A percentile compares a stretch with the other conserved stretches of the same genome.
These are phyloP conservation scores for Elsinoe batatas DNA, from an alignment of 2,329 filamentous ascomycete species.

Conservation along the genomic window DNA sequence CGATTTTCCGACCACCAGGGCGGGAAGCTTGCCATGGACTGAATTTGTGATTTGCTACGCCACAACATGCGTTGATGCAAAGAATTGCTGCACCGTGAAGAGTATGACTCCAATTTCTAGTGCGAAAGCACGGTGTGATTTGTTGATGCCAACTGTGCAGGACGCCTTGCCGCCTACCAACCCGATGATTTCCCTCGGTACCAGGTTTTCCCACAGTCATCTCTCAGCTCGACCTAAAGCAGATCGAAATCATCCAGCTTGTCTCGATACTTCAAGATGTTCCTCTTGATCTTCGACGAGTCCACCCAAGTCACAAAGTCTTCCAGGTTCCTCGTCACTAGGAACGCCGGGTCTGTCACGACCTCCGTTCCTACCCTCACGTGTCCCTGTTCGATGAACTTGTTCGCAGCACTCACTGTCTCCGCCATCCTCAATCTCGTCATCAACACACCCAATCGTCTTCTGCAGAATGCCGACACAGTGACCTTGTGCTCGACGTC, in stretches of 20 bases:
- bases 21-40: not conserved
- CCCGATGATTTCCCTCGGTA: too few relatives aligned
- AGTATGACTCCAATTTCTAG: too few relatives aligned
- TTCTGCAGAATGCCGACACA: slow-evolving; percentile 76
- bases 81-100: too few relatives aligned
- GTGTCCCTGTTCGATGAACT: slow-evolving; percentile 89
- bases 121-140: too few relatives aligned
- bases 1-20: not conserved
- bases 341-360: slow-evolving; percentile 77
- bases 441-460: slow-evolving; percentile 83
- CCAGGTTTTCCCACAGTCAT: too few relatives aligned
- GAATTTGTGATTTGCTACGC: too few relatives aligned
- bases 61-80: too few relatives aligned
- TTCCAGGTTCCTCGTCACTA: slow-evolving; percentile 83
- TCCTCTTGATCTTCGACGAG: slow-evolving; percentile 92
- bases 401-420: slow-evolving; percentile 67
- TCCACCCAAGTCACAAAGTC: slow-evolving; percentile 96
- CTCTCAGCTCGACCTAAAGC: slow-evolving; percentile 38
- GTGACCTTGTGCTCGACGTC: slow-evolving; percentile 78
- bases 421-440: slow-evolving; percentile 84
- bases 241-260: slow-evolving; percentile 94
- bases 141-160: too few relatives aligned
- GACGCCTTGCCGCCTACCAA: too few relatives aligned
- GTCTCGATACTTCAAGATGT: slow-evolving; percentile 89
- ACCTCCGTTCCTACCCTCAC: slow-evolving; percentile 85